Percentiles rank a stretch among this genome's conserved stretches.
Conservation (phyloP, 208 protist genomes). For the Vickermania spadyakhi region DNA sequence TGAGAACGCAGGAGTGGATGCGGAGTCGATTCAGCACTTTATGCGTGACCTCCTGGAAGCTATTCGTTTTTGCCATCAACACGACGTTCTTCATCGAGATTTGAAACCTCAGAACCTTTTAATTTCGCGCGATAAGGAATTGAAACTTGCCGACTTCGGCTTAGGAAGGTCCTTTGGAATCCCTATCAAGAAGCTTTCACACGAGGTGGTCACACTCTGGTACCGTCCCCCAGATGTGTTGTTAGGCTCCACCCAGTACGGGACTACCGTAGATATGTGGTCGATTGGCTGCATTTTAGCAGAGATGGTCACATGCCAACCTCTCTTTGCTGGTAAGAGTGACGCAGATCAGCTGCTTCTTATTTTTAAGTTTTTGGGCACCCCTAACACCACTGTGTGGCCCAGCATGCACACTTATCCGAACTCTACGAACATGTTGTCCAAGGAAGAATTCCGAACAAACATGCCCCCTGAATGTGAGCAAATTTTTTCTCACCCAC, state of each 20-base stretch:
- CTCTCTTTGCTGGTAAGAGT: slow-evolving; percentile 95
- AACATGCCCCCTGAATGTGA: slow-evolving; percentile 40
- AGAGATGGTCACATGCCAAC: slow-evolving; percentile 86
- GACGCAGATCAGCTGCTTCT: slow-evolving; percentile 91
- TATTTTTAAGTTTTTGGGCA: slow-evolving; percentile 91
- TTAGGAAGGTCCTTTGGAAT: slow-evolving; percentile 81
- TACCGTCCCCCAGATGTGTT: slow-evolving; percentile 93
- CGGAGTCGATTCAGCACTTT: slow-evolving; percentile 59
- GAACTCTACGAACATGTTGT: slow-evolving; percentile 78
- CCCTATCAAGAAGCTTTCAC: slow-evolving; percentile 75
- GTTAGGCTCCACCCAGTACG: slow-evolving; percentile 82
- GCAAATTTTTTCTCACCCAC: slow-evolving; percentile 28
- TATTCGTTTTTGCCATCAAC: slow-evolving; percentile 71
- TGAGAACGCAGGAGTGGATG: slow-evolving; percentile 44
- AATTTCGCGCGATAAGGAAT: slow-evolving; percentile 64
- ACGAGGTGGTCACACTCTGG: slow-evolving; percentile 93
- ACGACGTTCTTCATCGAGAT: slow-evolving; percentile 82
- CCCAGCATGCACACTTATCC: slow-evolving; percentile 55
- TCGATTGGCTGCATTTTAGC: slow-evolving; percentile 92
- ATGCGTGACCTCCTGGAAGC: slow-evolving; percentile 71
- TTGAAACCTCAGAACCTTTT: slow-evolving; percentile 88
- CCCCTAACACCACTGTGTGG: slow-evolving; percentile 81
- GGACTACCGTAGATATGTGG: slow-evolving; percentile 89
- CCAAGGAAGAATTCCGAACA: slow-evolving; percentile 51
- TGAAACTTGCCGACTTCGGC: slow-evolving; percentile 88